A percentile compares a stretch with the other conserved stretches of the same genome.
Conservation (phyloP, 78 protist genomes). For the Dictyostelium purpureum region DNA sequence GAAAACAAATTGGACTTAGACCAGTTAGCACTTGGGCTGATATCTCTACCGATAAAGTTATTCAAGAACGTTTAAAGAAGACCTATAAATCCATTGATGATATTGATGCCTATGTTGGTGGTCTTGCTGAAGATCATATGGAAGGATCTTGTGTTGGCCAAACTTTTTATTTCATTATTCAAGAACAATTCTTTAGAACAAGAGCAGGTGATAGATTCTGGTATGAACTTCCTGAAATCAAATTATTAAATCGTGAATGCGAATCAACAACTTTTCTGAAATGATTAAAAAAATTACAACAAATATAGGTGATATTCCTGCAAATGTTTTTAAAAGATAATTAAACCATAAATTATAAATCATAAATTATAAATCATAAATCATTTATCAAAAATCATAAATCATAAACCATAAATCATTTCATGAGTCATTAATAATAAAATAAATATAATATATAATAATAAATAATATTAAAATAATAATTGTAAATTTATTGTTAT, state of each 20-base stretch:
- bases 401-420: too few species aligned
- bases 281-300: constrained; percentile 38
- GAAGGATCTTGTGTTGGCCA: constrained; percentile 57
- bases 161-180: constrained; percentile 52
- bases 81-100: constrained; percentile 25
- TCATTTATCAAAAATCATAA: too few species aligned
- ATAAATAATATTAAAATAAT: too few species aligned
- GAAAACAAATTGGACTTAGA: constrained; percentile 29
- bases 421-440: too few species aligned
- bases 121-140: constrained; percentile 71
- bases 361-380: too few species aligned
- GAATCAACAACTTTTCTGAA: constrained; percentile 28
- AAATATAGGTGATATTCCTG: constrained; percentile 2
- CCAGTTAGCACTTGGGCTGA: constrained; percentile 66
- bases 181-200: constrained; percentile 68
- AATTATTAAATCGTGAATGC: constrained; percentile 18
- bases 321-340: constrained; percentile 4
- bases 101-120: constrained; percentile 60
- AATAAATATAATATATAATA: too few species aligned
- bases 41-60: neutral
- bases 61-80: constrained; percentile 10
- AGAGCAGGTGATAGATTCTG: constrained; percentile 73
- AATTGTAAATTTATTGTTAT: too few species aligned
- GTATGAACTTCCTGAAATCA: constrained; percentile 39
- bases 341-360: too few species aligned